Base-by-base conservation (phyloP, 2,329 filamentous ascomycete genomes). In the Zymoseptoria pseudotritici region DNA sequence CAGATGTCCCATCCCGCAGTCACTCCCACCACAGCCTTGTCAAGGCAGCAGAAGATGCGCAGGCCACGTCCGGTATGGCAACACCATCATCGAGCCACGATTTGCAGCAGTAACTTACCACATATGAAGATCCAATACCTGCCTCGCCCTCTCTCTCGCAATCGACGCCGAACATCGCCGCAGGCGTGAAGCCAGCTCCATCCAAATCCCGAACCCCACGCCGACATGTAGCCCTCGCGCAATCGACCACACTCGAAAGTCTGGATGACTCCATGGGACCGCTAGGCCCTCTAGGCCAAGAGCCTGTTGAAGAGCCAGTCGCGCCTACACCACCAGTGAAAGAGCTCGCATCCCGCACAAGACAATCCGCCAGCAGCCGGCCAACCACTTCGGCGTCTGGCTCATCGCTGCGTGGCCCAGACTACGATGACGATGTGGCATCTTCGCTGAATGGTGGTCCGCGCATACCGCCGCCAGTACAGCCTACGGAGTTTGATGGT, bases 201-300 rank as follows among this genome's bases (percentile, higher is more conserved):
- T 66, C 67, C 58, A 73, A 73, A 62, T 79, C 80, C 17, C 77
- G 82, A 64, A 76, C 76, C n/a, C 77, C 79, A 58, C 80, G 82
- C 62, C 83, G 83, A 70, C 79, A 91, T 70, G 86, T 87, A 66
- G 86, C 87, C 61, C 88, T 91, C 73, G 83, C 88, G 21, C 89
- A 92, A 72, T 84, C 88, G 29, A 91, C 89, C 53, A 87, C 86
- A 57, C 86, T 93, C 62, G 86, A 93, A 76, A 87, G 87, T 62
- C 87, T 90, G 66, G 88, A 91, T 71, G 71, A 73, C 54, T 87
- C 88, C 58, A 82, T 92, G 53, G 90, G 90, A 1, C 90, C 90
- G 21, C 79, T 95, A 56, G 90, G 90, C 60, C 87, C 86, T 57
- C 75, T 87, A 26, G 83, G 83, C 56, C 69, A 75, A 42, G 74